A percentile compares a stretch with the other conserved stretches of the same genome.
Conservation (phyloP, 1,139 yeast genomes). For the Hansenula sp. region DNA sequence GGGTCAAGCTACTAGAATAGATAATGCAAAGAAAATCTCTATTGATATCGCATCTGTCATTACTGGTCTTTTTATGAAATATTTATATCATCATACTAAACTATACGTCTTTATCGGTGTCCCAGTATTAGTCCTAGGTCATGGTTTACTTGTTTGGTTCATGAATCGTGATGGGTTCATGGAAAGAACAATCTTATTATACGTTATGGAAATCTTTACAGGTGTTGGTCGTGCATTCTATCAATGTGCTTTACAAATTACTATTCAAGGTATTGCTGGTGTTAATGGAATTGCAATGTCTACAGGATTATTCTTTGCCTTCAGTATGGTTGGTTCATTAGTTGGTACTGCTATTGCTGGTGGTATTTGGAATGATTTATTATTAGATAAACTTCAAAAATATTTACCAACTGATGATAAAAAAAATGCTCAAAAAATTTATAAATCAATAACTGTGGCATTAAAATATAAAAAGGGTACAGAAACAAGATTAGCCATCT, state of each 20-base stretch:
- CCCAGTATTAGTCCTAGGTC: conserved; percentile 25
- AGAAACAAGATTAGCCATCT: conserved; percentile 18
- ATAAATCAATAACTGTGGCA: conserved; percentile 15
- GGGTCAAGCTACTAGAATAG: conserved; percentile 26
- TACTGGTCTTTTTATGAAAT: conserved; percentile 27
- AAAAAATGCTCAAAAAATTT: conserved; percentile 13
- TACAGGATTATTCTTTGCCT: conserved; percentile 38
- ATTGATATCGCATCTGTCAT: conserved; percentile 23
- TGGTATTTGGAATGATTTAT: conserved; percentile 25
- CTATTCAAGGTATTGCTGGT: conserved; percentile 32
- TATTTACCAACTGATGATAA: conserved; percentile 15
- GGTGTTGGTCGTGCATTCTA: conserved; percentile 31
- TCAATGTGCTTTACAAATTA: conserved; percentile 26
- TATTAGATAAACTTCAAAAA: conserved; percentile 10
- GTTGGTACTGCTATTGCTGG: conserved; percentile 43
- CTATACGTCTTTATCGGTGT: conserved; percentile 27
- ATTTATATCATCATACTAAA: conserved; percentile 30
- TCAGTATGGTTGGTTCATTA: conserved; percentile 39
- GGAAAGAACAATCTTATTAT: conserved; percentile 18
- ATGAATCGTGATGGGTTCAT: conserved; percentile 19
- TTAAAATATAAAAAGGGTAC: conserved; percentile 16
- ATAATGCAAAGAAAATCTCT: conserved; percentile 24
- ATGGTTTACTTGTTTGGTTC: conserved; percentile 25
- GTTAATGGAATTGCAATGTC: conserved; percentile 43
- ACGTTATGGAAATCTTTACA: conserved; percentile 23